A percentile compares a stretch with the other conserved stretches of the same genome.
Evolutionary conservation across 768 basidiomycete species (phyloP).

Genomic region (Tricholoma terreum): DNA sequence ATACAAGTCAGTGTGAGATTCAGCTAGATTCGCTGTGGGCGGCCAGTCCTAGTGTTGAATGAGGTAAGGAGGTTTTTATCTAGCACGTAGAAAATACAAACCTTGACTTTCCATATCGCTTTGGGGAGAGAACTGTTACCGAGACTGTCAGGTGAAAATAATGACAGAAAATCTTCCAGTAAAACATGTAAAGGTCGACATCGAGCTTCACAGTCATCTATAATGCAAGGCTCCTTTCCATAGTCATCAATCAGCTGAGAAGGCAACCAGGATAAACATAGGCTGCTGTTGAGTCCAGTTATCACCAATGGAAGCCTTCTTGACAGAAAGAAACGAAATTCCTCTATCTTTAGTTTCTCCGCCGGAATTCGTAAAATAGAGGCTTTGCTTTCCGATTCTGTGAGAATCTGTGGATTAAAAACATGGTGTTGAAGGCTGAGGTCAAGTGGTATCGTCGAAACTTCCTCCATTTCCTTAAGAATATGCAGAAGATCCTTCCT

Average conservation of each 20-base stretch:
- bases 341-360: background rate
- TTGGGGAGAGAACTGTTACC: background rate
- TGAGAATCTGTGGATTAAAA: background rate
- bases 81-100: background rate
- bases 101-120: background rate
- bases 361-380: background rate
- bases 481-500: background rate
- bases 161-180: background rate
- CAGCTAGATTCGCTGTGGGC: conserved; percentile 76
- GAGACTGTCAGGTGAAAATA: background rate
- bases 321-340: background rate
- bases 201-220: background rate
- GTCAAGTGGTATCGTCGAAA: background rate
- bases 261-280: background rate
- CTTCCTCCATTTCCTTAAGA: background rate
- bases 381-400: background rate
- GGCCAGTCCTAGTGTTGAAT: conserved; percentile 76
- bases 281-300: background rate
- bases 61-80: background rate
- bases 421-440: background rate
- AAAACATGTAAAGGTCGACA: background rate
- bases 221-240: background rate
- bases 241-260: background rate
- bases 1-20: conserved; percentile 76
- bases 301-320: background rate